These are phyloP conservation scores for Albatrellus sp. DNA, from an alignment of 1,284 basidiomycete species.

Conservation along the genomic window DNA sequence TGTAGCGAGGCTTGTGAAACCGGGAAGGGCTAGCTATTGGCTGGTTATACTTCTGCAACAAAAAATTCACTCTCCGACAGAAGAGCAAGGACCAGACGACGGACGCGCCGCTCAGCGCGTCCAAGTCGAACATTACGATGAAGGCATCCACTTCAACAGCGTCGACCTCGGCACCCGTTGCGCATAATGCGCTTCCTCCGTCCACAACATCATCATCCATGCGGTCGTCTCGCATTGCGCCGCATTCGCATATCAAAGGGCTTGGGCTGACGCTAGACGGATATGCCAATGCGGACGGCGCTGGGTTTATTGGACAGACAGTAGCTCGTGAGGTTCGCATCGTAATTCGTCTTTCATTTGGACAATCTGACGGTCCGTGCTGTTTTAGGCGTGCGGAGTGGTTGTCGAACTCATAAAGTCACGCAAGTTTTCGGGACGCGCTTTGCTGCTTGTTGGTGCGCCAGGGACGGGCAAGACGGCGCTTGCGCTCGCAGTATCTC, in stretches of 20 bases:
- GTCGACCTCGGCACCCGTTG: constrained; percentile 38
- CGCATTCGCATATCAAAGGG: constrained; percentile 93
- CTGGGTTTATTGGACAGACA: constrained; percentile 88
- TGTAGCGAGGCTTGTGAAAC: too few species aligned
- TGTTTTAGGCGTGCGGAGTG: constrained; percentile 74
- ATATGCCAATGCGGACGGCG: constrained; percentile 56
- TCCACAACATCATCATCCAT: constrained; percentile 45
- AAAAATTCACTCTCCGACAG: too few species aligned
- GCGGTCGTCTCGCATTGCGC: constrained; percentile 80
- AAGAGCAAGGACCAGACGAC: too few species aligned
- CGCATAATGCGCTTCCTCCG: constrained; percentile 62
- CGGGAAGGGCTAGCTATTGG: too few species aligned
- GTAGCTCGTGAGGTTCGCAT: constrained; percentile 76
- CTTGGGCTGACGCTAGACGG: constrained; percentile 87
- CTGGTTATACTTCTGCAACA: too few species aligned
- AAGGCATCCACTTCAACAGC: constrained; percentile 23
- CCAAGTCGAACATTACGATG: constrained; percentile 15
- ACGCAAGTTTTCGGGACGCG: constrained; percentile 86
- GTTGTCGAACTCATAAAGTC: constrained; percentile 86
- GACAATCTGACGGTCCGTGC: background rate
- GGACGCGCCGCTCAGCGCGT: background rate
- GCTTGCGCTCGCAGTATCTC: constrained; percentile 85
- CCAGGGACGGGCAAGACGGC: constrained; percentile 96
- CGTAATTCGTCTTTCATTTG: background rate
- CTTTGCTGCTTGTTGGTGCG: constrained; percentile 78